phyloP scores from a whole-genome alignment of 495 filamentous ascomycete species.

The Trichoderma parareesei region DNA sequence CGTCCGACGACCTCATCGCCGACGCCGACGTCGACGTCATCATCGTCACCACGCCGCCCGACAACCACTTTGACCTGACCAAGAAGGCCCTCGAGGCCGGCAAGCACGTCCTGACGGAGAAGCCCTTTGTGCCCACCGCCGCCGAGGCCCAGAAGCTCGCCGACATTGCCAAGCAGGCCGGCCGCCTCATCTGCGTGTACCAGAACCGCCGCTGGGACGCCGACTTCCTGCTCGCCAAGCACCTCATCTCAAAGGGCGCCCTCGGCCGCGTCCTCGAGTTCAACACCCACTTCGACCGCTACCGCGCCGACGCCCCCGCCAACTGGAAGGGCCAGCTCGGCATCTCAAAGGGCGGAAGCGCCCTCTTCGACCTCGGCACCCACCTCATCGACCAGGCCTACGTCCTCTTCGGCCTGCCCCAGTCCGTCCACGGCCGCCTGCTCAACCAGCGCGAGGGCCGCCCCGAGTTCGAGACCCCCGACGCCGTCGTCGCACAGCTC shows the following conservation, averaged over 20 bases:
- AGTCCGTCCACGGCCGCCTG: conserved; percentile 59
- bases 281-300: conserved; percentile 79
- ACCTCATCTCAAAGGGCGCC: conserved; percentile 44
- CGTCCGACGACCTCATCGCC: conserved; percentile 52
- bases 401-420: conserved; percentile 68
- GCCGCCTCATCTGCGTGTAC: conserved; percentile 66
- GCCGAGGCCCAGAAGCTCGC: conserved; percentile 65
- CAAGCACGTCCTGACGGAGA: conserved; percentile 85
- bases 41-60: conserved; percentile 66
- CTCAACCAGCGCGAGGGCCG: conserved; percentile 52
- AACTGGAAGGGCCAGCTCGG: conserved; percentile 63
- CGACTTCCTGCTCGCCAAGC: conserved; percentile 70
- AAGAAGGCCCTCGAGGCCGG: conserved; percentile 61
- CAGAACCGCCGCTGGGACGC: conserved; percentile 84
- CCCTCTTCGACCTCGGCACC: conserved; percentile 74
- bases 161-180: conserved; percentile 50
- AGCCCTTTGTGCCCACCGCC: conserved; percentile 72
- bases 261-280: conserved; percentile 70
- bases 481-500: conserved; percentile 61
- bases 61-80: conserved; percentile 61
- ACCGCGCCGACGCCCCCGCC: conserved; percentile 49
- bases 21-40: conserved; percentile 63
- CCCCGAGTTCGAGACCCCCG: conserved; percentile 45
- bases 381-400: conserved; percentile 80
- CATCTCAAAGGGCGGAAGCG: conserved; percentile 57